Base-by-base conservation (phyloP, 768 basidiomycete genomes). In the Trametes maxima region DNA sequence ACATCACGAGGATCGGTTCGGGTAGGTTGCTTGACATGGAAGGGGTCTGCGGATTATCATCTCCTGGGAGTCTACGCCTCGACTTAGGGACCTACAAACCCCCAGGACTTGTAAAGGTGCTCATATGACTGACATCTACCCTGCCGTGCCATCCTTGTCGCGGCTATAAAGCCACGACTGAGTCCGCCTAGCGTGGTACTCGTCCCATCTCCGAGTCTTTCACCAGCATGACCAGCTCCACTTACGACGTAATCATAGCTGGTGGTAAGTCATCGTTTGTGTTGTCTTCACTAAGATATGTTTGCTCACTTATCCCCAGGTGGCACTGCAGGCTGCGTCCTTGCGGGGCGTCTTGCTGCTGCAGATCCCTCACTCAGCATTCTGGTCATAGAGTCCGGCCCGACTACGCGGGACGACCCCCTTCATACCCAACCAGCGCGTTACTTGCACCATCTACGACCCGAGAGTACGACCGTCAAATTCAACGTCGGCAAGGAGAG, bases 371-470 rank as follows among this genome's bases (percentile, higher is more conserved):
- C 71, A 1, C 71, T 88, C 56, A 83, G 76, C 64, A 84, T 88
- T 51, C 79, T 88, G 14, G 69, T 87, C 44, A 65, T 88, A 21
- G 87, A 89, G 73, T 77, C 81, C 8, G 87, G 87, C 1, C 76
- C 78, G 8, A 78, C 82, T 56, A 81, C 81, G 0, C 70, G 75
- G 28, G 76, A 85, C 39, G n/a, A 81, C 3, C 74, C 72, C 5
- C 58, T 63, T 2, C 84, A 87, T 66, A 72, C 76, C 2, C 85
- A 85, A 42, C 86, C 87, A 1, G 84, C 75, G 5, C 78, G 78
- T 22, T 85, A 69, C 67, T 72, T 81, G 50, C 62, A 68, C 22
- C 79, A 85, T 60, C 63, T 84, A 0, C 56, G 67, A 0, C 73
- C 74, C 0, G 70, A 65, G 1, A 73, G 74, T 25, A 76, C 77